phyloP scores from a whole-genome alignment of 192 early-diverging fungal species.

The Helicostylum pulchrum region DNA sequence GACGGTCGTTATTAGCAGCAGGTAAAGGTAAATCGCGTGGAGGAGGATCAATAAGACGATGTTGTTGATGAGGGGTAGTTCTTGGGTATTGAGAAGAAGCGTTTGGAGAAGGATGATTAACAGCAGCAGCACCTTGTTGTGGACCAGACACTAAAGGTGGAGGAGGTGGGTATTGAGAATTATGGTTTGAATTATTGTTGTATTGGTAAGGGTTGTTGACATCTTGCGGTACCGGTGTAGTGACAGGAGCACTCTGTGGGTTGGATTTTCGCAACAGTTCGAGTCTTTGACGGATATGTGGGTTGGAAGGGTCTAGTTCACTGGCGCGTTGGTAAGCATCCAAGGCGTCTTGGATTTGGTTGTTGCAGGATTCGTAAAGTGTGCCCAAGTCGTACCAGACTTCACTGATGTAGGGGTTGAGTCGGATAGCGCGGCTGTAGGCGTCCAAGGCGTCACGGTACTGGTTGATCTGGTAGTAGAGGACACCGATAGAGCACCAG shows the following conservation, averaged over 20 bases:
- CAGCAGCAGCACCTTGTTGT: background rate
- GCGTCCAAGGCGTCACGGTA: slow-evolving; percentile 96
- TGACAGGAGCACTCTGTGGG: background rate
- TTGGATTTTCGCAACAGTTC: slow-evolving; percentile 27
- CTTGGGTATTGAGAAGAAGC: slow-evolving; percentile 4
- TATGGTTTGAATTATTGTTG: slow-evolving; percentile 14
- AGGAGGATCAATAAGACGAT: background rate
- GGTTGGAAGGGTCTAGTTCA: slow-evolving; percentile 86
- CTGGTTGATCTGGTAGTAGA: slow-evolving; percentile 96
- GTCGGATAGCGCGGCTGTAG: slow-evolving; percentile 89
- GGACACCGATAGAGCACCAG: slow-evolving; percentile 98
- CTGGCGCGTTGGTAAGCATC: slow-evolving; percentile 93
- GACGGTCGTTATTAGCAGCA: background rate
- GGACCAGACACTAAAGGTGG: slow-evolving; percentile 13
- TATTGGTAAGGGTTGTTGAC: slow-evolving; percentile 38
- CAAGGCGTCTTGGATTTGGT: slow-evolving; percentile 93
- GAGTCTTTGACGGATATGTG: slow-evolving; percentile 33
- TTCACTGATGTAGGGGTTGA: slow-evolving; percentile 92
- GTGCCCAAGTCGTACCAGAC: slow-evolving; percentile 98
- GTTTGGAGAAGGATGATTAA: background rate
- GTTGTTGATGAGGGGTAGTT: slow-evolving; percentile 1
- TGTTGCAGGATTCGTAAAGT: slow-evolving; percentile 96
- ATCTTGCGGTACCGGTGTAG: slow-evolving; percentile 31
- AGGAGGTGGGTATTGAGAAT: slow-evolving; percentile 10
- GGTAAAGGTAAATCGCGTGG: background rate